These are phyloP conservation scores for Glarea lozoyensis DNA, from an alignment of 495 filamentous ascomycete species.

Conservation along the genomic window DNA sequence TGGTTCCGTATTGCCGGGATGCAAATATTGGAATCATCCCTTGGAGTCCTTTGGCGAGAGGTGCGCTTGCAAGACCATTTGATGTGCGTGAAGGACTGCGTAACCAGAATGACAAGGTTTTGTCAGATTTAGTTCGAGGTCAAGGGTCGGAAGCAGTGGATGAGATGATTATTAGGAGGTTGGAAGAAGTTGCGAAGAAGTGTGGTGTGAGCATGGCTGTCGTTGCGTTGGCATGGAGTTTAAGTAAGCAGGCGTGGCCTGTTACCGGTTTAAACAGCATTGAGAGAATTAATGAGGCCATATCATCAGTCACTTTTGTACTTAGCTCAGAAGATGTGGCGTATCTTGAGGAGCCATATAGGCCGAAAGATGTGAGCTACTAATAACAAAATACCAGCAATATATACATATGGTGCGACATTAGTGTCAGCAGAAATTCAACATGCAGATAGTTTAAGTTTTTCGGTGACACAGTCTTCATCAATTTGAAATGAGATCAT, in stretches of 20 bases:
- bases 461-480: no score
- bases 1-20: conserved; percentile 47
- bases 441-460: no score
- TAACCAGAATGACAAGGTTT: conserved; percentile 33
- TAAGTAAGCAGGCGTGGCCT: conserved; percentile 25
- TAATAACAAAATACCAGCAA: no score
- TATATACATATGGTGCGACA: no score
- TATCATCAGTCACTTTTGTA: conserved; percentile 33
- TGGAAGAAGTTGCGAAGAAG: conserved; percentile 58
- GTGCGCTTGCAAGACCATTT: conserved; percentile 41
- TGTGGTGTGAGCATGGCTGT: conserved; percentile 51
- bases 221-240: conserved; percentile 59
- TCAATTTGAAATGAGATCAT: no score
- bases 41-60: conserved; percentile 49
- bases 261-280: conserved; percentile 36
- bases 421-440: no score
- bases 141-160: conserved; percentile 27
- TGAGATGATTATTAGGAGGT: conserved; percentile 48
- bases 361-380: conserved; percentile 41
- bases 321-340: conserved; percentile 47
- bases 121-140: conserved; percentile 33
- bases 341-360: conserved; percentile 53
- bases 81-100: conserved; percentile 13
- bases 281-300: conserved; percentile 48
- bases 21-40: conserved; percentile 34